Evolutionary conservation across 306 rosid genomes (phyloP), one percentile per base, ranked within the genome.

Genomic region (Coriaria nepalensis): DNA sequence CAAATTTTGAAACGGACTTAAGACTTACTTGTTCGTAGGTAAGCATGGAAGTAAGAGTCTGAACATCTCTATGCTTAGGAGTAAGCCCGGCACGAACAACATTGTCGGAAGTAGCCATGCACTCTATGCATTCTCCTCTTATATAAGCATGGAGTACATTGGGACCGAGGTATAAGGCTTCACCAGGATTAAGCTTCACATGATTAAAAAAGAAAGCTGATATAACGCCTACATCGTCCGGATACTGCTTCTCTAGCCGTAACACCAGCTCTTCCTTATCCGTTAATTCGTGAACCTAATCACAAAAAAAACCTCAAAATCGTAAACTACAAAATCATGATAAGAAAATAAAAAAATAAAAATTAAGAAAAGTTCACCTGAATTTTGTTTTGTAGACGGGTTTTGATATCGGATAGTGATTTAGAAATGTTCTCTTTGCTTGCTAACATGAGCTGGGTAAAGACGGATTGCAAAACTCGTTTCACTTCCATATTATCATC

Each of bases 101-200:
- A 54, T 69, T 69, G 59, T 69, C 75, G 8, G 75, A 69, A 42
- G 75, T 64, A 36, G 75, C 75, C 75, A 69, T 69, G 45, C 75
- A 69, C 56, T 69, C 75, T 2, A 69, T 40, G 29, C 75, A 69
- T 53, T 69, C 75, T 37, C 75, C 75, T 41, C 58, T 47, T 20
- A 69, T 59, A 59, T 69, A 69, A 15, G 70, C 75, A 69, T 69
- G 75, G 4, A 70, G 75, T 45, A 63, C 75, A 40, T 69, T 69
- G 35, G 75, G 70, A 52, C 59, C 75, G 32, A 65, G 48, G 54
- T 45, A 58, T 45, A 69, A 59, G 10, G 75, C 75, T 59, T 69
- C 75, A 8, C 75, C 75, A 2, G 51, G 42, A 35, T 69, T 64
- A 34, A 69, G 60, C 67, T 59, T 59, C 55, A 69, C 75, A 37